phyloP scores from a whole-genome alignment of 768 basidiomycete genomes.

The Tylopilus rubrobrunneus region DNA sequence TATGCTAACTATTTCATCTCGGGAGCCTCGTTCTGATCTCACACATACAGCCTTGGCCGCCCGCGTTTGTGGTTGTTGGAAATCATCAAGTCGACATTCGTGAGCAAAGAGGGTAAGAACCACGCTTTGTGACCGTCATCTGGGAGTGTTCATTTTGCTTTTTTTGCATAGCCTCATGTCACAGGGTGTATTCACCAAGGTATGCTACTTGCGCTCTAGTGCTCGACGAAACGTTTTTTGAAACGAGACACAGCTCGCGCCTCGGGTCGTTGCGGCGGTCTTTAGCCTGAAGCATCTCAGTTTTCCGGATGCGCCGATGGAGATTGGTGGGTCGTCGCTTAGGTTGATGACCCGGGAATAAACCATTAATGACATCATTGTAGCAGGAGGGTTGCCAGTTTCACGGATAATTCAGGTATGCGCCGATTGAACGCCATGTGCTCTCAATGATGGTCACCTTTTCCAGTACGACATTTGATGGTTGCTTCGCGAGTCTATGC shows the following conservation, averaged over 20 bases:
- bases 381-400: constrained; percentile 13
- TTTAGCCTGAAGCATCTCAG: constrained; percentile 41
- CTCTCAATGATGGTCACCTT: background rate
- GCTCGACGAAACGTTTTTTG: constrained; percentile 6
- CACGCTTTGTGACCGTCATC: background rate
- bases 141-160: background rate
- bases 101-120: constrained; percentile 21
- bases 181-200: constrained; percentile 24
- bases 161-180: constrained; percentile 29
- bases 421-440: background rate
- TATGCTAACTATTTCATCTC: constrained; percentile 20
- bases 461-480: constrained; percentile 18
- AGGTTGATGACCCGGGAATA: background rate
- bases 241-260: constrained; percentile 34
- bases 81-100: constrained; percentile 6
- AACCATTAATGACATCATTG: background rate
- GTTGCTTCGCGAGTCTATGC: constrained; percentile 11
- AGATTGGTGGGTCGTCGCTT: constrained; percentile 8
- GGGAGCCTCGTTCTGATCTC: background rate
- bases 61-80: constrained; percentile 3
- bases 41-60: constrained; percentile 5
- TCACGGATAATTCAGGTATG: constrained; percentile 22
- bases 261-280: constrained; percentile 42
- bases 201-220: background rate
- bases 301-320: constrained; percentile 3